phyloP scores from a whole-genome alignment of 352 stramenopile species.

The Pythium brachiatum region DNA sequence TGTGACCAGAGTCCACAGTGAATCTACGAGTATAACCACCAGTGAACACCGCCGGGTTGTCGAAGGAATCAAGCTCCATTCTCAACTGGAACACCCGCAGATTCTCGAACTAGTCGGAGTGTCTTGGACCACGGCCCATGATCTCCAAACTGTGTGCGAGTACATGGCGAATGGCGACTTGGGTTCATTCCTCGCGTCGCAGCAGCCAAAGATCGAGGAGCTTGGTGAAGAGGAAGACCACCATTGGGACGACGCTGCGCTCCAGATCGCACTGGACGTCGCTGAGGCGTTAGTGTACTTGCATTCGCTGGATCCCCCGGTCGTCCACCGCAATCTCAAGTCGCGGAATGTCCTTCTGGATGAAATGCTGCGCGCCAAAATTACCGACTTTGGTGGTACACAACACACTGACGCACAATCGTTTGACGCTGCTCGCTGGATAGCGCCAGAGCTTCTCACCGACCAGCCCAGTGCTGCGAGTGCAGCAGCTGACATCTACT shows the following conservation, averaged over 20 bases:
- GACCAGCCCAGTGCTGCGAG: slow-evolving; percentile 28
- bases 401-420: slow-evolving; percentile 26
- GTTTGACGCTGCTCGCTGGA: slow-evolving; percentile 22
- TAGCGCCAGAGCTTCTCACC: slow-evolving; percentile 40
- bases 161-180: slow-evolving; percentile 31
- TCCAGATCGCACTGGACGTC: slow-evolving; percentile 47
- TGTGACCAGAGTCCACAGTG: slow-evolving; percentile 1
- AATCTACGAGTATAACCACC: background rate
- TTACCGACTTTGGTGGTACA: slow-evolving; percentile 62
- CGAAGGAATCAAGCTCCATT: slow-evolving; percentile 20
- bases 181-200: slow-evolving; percentile 18
- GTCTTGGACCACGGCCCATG: slow-evolving; percentile 27
- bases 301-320: slow-evolving; percentile 49
- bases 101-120: slow-evolving; percentile 27
- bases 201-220: slow-evolving; percentile 9
- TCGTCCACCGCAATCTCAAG: slow-evolving; percentile 68
- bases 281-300: slow-evolving; percentile 56
- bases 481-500: slow-evolving; percentile 48
- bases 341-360: slow-evolving; percentile 60
- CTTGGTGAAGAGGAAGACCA: slow-evolving; percentile 12
- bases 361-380: slow-evolving; percentile 49
- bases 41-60: slow-evolving; percentile 12
- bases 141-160: slow-evolving; percentile 26
- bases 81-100: slow-evolving; percentile 25
- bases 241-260: slow-evolving; percentile 16